Base-by-base conservation (phyloP, 305 asterid species). In the Euphrasia arctica region DNA sequence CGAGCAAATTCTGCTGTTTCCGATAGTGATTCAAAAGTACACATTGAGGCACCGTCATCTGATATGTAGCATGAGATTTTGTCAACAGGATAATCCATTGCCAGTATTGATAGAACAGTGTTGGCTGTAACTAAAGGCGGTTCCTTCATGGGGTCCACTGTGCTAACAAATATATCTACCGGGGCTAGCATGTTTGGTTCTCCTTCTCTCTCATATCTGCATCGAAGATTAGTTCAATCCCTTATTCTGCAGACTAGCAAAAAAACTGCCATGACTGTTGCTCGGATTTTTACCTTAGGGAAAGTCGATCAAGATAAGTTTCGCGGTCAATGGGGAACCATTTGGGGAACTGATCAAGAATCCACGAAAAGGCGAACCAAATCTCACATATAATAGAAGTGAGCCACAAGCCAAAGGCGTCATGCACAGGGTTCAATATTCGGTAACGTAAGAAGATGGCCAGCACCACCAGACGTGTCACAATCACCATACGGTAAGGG, bases 321-420 rank as follows among this genome's bases (percentile, higher is more conserved):
- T 93, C 96, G 6, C 97, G 90, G 55, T 85, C 90, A 58, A 93
- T 88, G 59, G 97, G 99, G 77, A 74, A 88, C 99, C 99, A 93
- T 68, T 93, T 93, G 28, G 99, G 99, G 78, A 93, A 90, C 88
- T 93, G 99, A 85, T 93, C 99, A 12, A 93, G 96, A 72, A 93
- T 90, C 99, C 97, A 93, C 6, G 99, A 93, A 74, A 86, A 61
- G 70, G 99, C 97, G 65, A 93, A 93, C 99, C 97, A 93, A 74
- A 93, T 90, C 75, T 93, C 97, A 72, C 99, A 93, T 64, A 90
- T 72, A 58, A 93, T 85, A 14, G 99, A 93, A 72, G 99, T 90
- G 58, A 93, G 96, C 99, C 99, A 93, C 68, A 93, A 91, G 65
- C 99, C 97, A 57, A 90, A 29, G 54, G 99, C 99, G 12, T 90